Percentiles rank a stretch among this genome's conserved stretches.
Evolutionary conservation across 108 stramenopile genomes (phyloP).

Genomic region (Cyclotella baltica): DNA sequence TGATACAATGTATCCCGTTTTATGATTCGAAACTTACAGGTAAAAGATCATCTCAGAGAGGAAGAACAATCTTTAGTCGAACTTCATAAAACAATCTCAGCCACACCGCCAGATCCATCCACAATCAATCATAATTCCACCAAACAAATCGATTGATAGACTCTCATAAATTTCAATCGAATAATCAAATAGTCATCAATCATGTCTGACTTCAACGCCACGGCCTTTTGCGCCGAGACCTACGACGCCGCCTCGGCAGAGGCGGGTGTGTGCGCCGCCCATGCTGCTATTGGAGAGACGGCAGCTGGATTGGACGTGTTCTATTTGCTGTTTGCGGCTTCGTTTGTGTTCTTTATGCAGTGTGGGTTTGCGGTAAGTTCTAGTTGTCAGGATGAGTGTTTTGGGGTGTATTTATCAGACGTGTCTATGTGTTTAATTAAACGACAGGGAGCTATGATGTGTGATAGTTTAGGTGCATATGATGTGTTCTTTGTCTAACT

Average conservation of each 20-base stretch:
- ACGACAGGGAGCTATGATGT: background rate
- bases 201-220: slow-evolving; percentile 19
- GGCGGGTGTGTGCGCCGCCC: slow-evolving; percentile 16
- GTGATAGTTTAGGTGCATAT: background rate
- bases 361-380: slow-evolving; percentile 69
- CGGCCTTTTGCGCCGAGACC: background rate
- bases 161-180: background rate
- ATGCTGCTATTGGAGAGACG: slow-evolving; percentile 5
- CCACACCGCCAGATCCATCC: no score
- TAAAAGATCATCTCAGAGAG: no score
- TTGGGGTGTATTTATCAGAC: background rate
- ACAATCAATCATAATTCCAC: no score
- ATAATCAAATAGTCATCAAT: no score
- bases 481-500: background rate
- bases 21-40: no score
- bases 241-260: background rate
- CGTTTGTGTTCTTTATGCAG: slow-evolving; percentile 76
- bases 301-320: slow-evolving; percentile 35
- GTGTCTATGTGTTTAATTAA: background rate
- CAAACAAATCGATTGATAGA: no score
- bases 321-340: slow-evolving; percentile 44
- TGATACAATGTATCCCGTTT: no score
- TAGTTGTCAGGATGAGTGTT: background rate
- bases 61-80: no score
- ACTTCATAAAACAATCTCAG: no score